phyloP scores from a whole-genome alignment of 2,329 filamentous ascomycete species.

The Neofusicoccum cordaticola region DNA sequence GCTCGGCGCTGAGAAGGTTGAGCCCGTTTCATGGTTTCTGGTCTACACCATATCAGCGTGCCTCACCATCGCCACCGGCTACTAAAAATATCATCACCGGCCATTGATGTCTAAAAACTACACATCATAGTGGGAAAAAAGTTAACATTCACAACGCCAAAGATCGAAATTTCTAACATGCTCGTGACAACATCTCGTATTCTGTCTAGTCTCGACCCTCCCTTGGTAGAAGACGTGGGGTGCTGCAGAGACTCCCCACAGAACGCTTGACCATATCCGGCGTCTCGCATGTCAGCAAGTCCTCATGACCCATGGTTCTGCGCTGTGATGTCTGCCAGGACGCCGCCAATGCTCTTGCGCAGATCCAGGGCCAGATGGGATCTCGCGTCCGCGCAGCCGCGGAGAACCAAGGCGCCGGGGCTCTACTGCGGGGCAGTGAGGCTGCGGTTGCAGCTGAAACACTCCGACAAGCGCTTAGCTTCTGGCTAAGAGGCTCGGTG shows the following conservation, averaged over 20 bases:
- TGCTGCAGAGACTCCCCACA: not conserved
- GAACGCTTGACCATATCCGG: not conserved
- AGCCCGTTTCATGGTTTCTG: too few relatives aligned
- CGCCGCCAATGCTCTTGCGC: not conserved
- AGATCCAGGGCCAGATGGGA: not conserved
- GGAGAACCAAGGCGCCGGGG: not conserved
- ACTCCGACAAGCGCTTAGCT: not conserved
- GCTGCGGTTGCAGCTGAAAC: not conserved
- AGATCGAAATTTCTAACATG: too few relatives aligned
- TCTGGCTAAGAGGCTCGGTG: not conserved
- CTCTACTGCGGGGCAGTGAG: too few relatives aligned
- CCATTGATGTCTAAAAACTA: too few relatives aligned
- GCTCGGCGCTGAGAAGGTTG: too few relatives aligned
- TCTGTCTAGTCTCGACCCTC: not conserved
- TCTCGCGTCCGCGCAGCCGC: not conserved
- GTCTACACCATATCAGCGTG: too few relatives aligned
- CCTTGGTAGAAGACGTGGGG: too few relatives aligned
- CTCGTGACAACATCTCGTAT: not conserved
- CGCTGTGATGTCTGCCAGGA: not conserved
- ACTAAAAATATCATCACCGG: too few relatives aligned
- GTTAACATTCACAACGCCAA: too few relatives aligned
- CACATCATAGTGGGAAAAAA: too few relatives aligned
- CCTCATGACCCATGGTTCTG: not conserved
- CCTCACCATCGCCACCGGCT: too few relatives aligned
- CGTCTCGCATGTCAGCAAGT: not conserved